Base-by-base conservation (phyloP, 75 land plant genomes). In the Cryptomeria japonica region DNA sequence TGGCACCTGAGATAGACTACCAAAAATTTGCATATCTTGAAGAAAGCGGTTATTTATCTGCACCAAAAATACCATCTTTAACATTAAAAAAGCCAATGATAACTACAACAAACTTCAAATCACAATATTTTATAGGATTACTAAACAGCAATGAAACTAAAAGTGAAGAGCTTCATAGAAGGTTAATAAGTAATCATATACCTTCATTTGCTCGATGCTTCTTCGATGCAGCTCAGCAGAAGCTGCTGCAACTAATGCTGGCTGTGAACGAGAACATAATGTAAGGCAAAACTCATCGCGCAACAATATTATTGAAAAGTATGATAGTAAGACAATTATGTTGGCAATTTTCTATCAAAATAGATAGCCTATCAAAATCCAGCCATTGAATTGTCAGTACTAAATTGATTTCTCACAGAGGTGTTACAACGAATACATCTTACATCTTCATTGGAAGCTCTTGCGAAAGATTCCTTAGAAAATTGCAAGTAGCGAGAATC, bases 1-100 rank as follows among this genome's bases (percentile, higher is more conserved):
- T 22, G 98, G 98, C 51, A 94, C 89, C 19, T 82, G 94, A 25
- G 94, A 93, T 70, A 95, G 98, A 84, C 90, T 93, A 51, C 92
- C 94, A 95, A 94, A 97, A 76, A 97, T 93, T 6, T 97, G 93
- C 98, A 95, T 88, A 79, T 97, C 98, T 92, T 97, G 96, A 83
- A 97, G 92, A 18, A 90, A 90, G 1, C 95, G 87, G 87, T 85
- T 93, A 73, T 94, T 92, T 56, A 97, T 95, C 98, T 97, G 94
- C 93, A 92, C 16, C 61, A 83, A 88, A 51, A 85, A 61, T 84
- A 37, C 14, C 86, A 32, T 13, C 46, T 64, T 85, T 34, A 76
- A 37, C 14, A 16, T 31, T 86, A 80, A 76, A 46, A 82, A 28
- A 82, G 46, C 51, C 32, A 25, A 25, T 46, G 28, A 82, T 44